These are phyloP conservation scores for Senna tora DNA, from an alignment of 306 rosid species.

Conservation along the genomic window DNA sequence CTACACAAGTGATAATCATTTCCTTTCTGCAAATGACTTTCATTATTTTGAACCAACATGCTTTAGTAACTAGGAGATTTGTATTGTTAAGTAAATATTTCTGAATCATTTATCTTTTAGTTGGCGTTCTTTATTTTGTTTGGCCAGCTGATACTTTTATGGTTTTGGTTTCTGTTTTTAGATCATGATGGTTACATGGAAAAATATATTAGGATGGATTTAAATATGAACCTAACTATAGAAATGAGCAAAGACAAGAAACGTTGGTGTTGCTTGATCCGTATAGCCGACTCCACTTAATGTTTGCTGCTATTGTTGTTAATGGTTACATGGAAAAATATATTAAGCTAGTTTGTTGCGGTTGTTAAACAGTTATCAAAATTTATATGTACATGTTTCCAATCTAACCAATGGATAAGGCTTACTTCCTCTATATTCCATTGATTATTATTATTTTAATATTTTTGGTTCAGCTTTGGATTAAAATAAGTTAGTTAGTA, in stretches of 20 bases:
- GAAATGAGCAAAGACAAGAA: too few relatives aligned
- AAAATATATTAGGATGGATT: neutral
- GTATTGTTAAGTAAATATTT: neutral
- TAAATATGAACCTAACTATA: too few relatives aligned
- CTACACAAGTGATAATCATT: neutral
- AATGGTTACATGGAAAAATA: neutral
- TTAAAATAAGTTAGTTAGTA: neutral
- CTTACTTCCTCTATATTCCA: neutral
- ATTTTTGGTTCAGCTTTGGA: neutral
- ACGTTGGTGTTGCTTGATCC: too few relatives aligned
- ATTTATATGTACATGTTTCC: neutral
- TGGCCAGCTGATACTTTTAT: neutral
- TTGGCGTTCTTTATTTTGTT: neutral
- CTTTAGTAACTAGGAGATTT: neutral
- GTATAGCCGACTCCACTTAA: too few relatives aligned
- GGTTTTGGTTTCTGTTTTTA: neutral
- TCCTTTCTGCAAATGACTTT: neutral
- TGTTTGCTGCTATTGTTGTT: too few relatives aligned
- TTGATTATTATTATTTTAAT: neutral
- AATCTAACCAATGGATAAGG: neutral
- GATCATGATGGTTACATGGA: constrained; percentile 7
- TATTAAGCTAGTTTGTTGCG: constrained; percentile 11
- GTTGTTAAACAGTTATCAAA: constrained; percentile 16
- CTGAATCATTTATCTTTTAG: neutral
- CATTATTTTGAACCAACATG: neutral